Evolutionary conservation across 768 basidiomycete genomes (phyloP).

Genomic region (Panaeolus papilionaceus): DNA sequence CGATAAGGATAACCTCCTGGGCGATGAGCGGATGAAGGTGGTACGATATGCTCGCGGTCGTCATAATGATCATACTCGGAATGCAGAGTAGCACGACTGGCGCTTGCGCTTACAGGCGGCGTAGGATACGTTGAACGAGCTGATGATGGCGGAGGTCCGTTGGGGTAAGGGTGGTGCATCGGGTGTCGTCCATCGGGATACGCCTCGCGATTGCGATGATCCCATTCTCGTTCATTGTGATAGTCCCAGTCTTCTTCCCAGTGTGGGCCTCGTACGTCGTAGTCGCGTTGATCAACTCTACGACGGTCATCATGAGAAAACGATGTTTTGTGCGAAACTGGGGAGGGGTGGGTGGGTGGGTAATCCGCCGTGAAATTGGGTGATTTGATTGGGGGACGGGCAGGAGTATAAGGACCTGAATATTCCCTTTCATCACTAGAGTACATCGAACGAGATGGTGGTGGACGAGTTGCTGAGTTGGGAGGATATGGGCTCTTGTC

Average conservation of each 20-base stretch:
- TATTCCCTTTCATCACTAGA: constrained; percentile 27
- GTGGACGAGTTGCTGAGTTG: constrained; percentile 10
- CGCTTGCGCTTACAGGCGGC: constrained; percentile 19
- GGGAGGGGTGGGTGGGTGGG: constrained; percentile 1
- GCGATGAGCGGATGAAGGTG: constrained; percentile 9
- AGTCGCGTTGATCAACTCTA: constrained; percentile 18
- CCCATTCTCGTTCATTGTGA: constrained; percentile 20
- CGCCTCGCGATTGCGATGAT: constrained; percentile 20
- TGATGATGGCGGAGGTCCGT: constrained; percentile 21
- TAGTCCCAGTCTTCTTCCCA: constrained; percentile 24
- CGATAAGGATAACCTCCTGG: constrained; percentile 20
- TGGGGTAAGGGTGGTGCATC: constrained; percentile 17
- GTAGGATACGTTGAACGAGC: constrained; percentile 20
- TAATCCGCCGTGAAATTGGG: constrained; percentile 12
- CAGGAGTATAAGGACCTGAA: constrained; percentile 18
- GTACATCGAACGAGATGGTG: constrained; percentile 18
- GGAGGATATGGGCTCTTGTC: constrained; percentile 24
- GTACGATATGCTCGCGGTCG: constrained; percentile 22
- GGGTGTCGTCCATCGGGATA: constrained; percentile 20
- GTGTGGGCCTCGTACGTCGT: constrained; percentile 21
- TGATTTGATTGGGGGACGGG: constrained; percentile 18
- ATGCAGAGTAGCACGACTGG: constrained; percentile 24
- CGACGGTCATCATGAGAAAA: constrained; percentile 26
- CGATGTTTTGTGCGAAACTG: constrained; percentile 26
- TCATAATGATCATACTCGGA: constrained; percentile 27